A percentile compares a stretch with the other conserved stretches of the same genome.
These are phyloP conservation scores for Penicillium odoratum DNA, from an alignment of 495 filamentous ascomycete species.

Conservation along the genomic window DNA sequence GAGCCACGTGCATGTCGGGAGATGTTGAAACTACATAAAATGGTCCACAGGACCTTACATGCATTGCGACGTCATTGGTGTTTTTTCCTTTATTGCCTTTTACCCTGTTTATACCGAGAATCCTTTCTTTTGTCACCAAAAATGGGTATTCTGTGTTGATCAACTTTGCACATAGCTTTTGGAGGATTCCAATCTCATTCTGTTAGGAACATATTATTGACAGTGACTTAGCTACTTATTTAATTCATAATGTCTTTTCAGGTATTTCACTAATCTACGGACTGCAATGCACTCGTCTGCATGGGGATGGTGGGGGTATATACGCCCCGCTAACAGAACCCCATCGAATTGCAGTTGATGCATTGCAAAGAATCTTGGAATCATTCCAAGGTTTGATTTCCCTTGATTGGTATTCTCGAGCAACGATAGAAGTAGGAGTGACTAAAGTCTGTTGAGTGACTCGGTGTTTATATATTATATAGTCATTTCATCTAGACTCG, in stretches of 20 bases:
- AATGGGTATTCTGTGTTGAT: background rate
- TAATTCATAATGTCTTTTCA: background rate
- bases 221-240: background rate
- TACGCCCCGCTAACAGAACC: background rate
- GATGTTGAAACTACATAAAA: background rate
- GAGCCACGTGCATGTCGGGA: constrained; percentile 13
- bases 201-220: background rate
- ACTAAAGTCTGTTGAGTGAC: too few relatives aligned
- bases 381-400: too few relatives aligned
- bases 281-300: background rate
- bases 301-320: background rate
- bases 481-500: too few relatives aligned
- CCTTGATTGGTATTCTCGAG: too few relatives aligned
- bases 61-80: constrained; percentile 12
- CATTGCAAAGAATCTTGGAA: background rate
- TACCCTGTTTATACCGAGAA: background rate
- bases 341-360: background rate
- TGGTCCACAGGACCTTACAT: background rate
- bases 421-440: too few relatives aligned
- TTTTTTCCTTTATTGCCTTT: constrained; percentile 1
- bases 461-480: too few relatives aligned
- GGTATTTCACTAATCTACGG: background rate
- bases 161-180: constrained; percentile 2
- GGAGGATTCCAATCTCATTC: background rate
- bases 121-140: background rate